phyloP scores from a whole-genome alignment of 2,329 filamentous ascomycete species.

The Talaromyces albobiverticillius region DNA sequence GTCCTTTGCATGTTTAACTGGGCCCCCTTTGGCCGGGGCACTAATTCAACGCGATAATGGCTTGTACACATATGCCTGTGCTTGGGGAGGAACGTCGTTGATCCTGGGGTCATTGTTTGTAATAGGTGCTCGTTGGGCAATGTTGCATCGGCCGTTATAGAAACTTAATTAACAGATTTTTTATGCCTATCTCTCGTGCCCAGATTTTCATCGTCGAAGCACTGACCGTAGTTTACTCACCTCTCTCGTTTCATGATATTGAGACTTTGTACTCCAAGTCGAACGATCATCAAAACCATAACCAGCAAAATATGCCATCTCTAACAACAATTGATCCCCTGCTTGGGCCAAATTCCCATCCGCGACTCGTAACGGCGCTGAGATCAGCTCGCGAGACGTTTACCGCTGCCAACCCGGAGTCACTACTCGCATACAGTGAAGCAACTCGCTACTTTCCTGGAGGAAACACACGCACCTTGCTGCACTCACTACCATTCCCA shows the following conservation, averaged over 20 bases:
- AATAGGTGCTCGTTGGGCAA: slow-evolving; percentile 1
- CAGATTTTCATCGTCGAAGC: background rate
- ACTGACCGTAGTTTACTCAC: background rate
- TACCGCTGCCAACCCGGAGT: background rate
- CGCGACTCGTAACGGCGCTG: background rate
- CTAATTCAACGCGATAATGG: slow-evolving; percentile 34
- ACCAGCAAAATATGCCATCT: background rate
- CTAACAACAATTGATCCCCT: background rate
- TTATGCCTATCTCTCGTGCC: background rate
- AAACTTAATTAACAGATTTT: background rate
- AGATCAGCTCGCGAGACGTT: background rate
- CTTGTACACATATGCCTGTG: slow-evolving; percentile 5
- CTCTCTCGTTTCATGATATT: background rate
- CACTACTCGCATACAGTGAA: background rate
- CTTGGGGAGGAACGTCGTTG: slow-evolving; percentile 10
- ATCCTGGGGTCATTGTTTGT: slow-evolving; percentile 9
- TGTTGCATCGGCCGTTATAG: background rate
- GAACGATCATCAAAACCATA: background rate
- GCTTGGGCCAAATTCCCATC: background rate
- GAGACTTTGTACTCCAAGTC: background rate
- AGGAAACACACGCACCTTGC: slow-evolving; percentile 21
- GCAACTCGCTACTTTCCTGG: slow-evolving; percentile 16
- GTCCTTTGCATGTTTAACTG: slow-evolving; percentile 52
- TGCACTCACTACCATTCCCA: slow-evolving; percentile 31
- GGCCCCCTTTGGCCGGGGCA: slow-evolving; percentile 54